Conservation (phyloP, 768 basidiomycete genomes). For the Agrocybe chaxingu region DNA sequence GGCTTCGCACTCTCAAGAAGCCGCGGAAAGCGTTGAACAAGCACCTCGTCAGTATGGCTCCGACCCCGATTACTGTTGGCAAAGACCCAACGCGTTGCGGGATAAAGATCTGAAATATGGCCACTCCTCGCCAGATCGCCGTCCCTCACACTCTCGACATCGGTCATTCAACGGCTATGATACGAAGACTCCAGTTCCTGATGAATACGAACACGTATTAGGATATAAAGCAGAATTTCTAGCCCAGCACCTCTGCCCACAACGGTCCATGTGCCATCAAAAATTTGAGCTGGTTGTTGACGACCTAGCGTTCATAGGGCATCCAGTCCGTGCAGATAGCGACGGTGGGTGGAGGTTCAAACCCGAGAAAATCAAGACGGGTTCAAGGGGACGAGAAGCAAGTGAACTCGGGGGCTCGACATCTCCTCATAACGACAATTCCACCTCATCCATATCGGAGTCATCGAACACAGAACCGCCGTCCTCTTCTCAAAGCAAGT, state of each 20-base stretch:
- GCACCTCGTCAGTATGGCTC: constrained; percentile 19
- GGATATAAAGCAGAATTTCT: constrained; percentile 82
- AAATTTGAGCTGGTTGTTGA: constrained; percentile 93
- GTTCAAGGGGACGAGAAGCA: constrained; percentile 54
- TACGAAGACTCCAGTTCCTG: constrained; percentile 24
- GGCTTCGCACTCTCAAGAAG: constrained; percentile 52
- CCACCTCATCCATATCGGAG: constrained; percentile 24
- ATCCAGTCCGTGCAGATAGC: constrained; percentile 80
- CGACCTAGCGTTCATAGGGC: constrained; percentile 89
- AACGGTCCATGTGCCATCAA: constrained; percentile 80
- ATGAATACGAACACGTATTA: constrained; percentile 69
- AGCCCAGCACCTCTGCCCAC: constrained; percentile 77
- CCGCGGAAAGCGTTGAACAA: constrained; percentile 18
- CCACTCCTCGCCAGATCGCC: constrained; percentile 46
- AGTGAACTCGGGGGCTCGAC: constrained; percentile 41
- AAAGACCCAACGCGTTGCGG: constrained; percentile 44
- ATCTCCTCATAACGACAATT: constrained; percentile 30
- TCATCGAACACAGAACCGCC: constrained; percentile 33
- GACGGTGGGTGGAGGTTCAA: constrained; percentile 77
- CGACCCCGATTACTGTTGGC: constrained; percentile 63
- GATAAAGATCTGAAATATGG: constrained; percentile 43
- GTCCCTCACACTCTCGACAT: constrained; percentile 45
- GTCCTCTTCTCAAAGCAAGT: constrained; percentile 33
- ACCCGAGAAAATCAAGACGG: constrained; percentile 51
- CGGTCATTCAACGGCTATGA: constrained; percentile 31